Conservation (phyloP, 83 land plant genomes). For the Thuja plicata region DNA sequence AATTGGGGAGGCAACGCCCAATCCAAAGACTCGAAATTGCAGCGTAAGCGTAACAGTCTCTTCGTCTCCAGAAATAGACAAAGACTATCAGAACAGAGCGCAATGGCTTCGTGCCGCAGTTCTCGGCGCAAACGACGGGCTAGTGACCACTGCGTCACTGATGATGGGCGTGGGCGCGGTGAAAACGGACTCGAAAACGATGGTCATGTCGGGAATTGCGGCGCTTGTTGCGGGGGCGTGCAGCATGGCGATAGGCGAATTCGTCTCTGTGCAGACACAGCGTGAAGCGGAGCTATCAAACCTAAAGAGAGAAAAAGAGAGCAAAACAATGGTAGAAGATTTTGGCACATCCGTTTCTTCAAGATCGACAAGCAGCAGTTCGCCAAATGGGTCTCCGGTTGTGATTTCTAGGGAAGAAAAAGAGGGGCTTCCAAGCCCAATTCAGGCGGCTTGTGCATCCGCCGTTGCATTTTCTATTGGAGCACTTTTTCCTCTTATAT, state of each 20-base stretch:
- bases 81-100: slow-evolving; percentile 22
- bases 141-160: slow-evolving; percentile 60
- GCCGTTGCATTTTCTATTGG: slow-evolving; percentile 36
- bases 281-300: slow-evolving; percentile 39
- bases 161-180: slow-evolving; percentile 73
- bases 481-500: slow-evolving; percentile 25
- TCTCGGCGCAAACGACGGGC: slow-evolving; percentile 71
- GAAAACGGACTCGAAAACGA: slow-evolving; percentile 22
- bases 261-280: slow-evolving; percentile 67
- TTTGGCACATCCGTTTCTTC: background rate
- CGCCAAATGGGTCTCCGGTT: background rate
- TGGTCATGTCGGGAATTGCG: slow-evolving; percentile 68
- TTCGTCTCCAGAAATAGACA: background rate
- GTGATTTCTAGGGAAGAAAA: background rate
- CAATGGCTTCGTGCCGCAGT: slow-evolving; percentile 76
- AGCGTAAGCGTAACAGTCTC: background rate
- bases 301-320: background rate
- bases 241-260: slow-evolving; percentile 86
- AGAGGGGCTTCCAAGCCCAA: slow-evolving; percentile 27
- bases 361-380: background rate
- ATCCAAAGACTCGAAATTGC: background rate
- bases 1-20: background rate
- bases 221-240: slow-evolving; percentile 75
- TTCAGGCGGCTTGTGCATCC: slow-evolving; percentile 35
- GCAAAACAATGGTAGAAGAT: background rate